Evolutionary conservation across 768 basidiomycete genomes (phyloP).

Genomic region (Leucosporidium yakuticum): DNA sequence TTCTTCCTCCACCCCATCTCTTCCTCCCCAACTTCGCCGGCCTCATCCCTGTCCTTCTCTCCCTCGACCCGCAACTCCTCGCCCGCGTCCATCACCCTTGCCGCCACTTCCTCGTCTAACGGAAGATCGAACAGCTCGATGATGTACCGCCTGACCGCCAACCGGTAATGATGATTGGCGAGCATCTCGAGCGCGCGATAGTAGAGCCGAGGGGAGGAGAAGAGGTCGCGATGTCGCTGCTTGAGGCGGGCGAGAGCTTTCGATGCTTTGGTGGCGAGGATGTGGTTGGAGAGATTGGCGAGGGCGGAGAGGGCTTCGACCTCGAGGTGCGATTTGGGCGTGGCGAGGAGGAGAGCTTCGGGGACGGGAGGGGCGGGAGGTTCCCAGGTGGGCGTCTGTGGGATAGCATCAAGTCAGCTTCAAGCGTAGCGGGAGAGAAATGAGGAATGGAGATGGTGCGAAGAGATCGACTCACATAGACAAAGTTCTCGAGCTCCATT

Average conservation of each 20-base stretch:
- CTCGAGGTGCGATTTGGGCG: constrained; percentile 64
- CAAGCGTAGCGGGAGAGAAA: not conserved
- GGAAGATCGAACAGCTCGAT: constrained; percentile 75
- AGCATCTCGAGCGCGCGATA: constrained; percentile 81
- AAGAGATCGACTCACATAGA: constrained; percentile 11
- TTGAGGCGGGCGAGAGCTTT: constrained; percentile 79
- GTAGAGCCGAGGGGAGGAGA: constrained; percentile 69
- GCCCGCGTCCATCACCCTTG: constrained; percentile 5
- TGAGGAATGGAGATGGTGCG: not conserved
- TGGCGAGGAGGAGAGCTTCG: constrained; percentile 47
- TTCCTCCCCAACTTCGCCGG: not conserved
- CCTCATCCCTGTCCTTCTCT: not conserved
- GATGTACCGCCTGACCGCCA: constrained; percentile 86
- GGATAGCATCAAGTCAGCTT: not conserved
- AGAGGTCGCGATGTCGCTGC: constrained; percentile 65
- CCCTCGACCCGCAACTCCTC: constrained; percentile 3
- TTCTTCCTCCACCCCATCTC: not conserved
- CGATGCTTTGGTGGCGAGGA: constrained; percentile 90
- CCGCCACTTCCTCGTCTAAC: not conserved
- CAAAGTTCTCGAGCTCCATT: constrained; percentile 67
- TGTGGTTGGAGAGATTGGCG: constrained; percentile 88
- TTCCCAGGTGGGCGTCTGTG: constrained; percentile 30
- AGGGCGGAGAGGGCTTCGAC: constrained; percentile 80
- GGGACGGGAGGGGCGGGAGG: constrained; percentile 1
- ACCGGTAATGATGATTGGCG: constrained; percentile 79